Base-by-base conservation (phyloP, 805 yeast genomes). In the Candida peoriensis region DNA sequence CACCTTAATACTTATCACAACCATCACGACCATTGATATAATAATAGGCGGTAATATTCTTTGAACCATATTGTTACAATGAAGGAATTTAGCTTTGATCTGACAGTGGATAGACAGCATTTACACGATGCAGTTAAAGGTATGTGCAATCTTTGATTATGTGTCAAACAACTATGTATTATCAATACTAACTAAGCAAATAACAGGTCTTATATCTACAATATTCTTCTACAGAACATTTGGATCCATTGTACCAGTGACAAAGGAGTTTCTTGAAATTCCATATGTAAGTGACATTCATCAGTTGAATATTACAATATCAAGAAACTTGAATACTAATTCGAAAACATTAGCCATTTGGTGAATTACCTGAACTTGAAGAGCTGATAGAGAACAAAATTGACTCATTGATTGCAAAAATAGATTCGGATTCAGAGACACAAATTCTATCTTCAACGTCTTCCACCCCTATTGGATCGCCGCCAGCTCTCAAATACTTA, bases 151-250 rank as follows among this genome's bases (percentile, higher is more conserved):
- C 8, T n/a, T n/a, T n/a, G n/a, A n/a, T n/a, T n/a, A n/a, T n/a
- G n/a, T n/a, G n/a, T n/a, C n/a, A n/a, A n/a, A n/a, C n/a, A n/a
- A n/a, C n/a, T n/a, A n/a, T n/a, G n/a, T n/a, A n/a, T n/a, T n/a
- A n/a, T n/a, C n/a, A 11, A 12, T 28, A 20, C 5, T 10, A 5
- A 30, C 37, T 33, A 30, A 37, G 34, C 6, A 2, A 3, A 8
- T 16, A 16, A 5, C 21, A 38, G 42, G 42, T 12, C 57, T 81
- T 19, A 54, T 84, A 36, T 77, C 84, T 64, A 63, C 84, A 2
- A 74, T 83, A 14, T 72, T 83, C 52, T 83, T 83, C 54, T 74
- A 77, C 36, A 60, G 94, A 28, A 60, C 81, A 19, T 76, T 84
- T 50, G 90, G 89, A 1, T 68, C 78, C 1, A 63, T 81, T 13